Evolutionary conservation across 2,329 filamentous ascomycete genomes (phyloP), one percentile per base, ranked within the genome.

Genomic region (Berkeleyomyces rouxiae): DNA sequence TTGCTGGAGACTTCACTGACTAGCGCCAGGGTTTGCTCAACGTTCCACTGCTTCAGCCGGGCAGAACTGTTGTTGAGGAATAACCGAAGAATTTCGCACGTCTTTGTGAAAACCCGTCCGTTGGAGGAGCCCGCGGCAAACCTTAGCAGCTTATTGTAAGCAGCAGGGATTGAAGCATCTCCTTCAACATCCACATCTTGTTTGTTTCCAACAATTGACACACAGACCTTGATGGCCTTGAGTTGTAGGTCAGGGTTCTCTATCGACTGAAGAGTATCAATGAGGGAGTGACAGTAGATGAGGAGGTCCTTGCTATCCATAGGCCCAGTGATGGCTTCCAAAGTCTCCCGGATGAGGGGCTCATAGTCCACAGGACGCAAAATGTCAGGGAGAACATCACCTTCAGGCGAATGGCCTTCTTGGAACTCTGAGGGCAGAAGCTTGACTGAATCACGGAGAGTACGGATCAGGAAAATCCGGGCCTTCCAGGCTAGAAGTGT

Each of bases 21-120:
- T 43, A 67, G 61, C 36, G 65, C 75, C 46, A 83, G 70, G 3
- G 79, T 80, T 37, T 73, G 67, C 65, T 83, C 81, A 31, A 83
- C 74, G 66, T 82, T 82, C 76, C 80, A 82, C 67, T 84, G 81
- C 4, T 74, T 76, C 75, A 82, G 80, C 47, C 74, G 73, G 16
- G 73, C 74, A 0, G 77, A 73, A 51, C 76, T 76, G 66, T 75
- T 76, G 65, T 81, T 79, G 33, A 83, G 73, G 7, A 83, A 72
- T 1, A 73, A 70, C 36, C 72, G 70, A 10, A 79, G 69, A 7
- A 74, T 73, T 43, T 75, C 73, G 53, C 76, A 75, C 6, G 75
- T 68, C 9, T 75, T 71, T 31, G 69, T 66, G 61, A 75, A 73
- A 61, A 75, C 71, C 1, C 49, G 59, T 1, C 66, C 66, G 44